Evolutionary conservation across 768 basidiomycete genomes (phyloP).

Genomic region (Macrolepiota fuliginosa): DNA sequence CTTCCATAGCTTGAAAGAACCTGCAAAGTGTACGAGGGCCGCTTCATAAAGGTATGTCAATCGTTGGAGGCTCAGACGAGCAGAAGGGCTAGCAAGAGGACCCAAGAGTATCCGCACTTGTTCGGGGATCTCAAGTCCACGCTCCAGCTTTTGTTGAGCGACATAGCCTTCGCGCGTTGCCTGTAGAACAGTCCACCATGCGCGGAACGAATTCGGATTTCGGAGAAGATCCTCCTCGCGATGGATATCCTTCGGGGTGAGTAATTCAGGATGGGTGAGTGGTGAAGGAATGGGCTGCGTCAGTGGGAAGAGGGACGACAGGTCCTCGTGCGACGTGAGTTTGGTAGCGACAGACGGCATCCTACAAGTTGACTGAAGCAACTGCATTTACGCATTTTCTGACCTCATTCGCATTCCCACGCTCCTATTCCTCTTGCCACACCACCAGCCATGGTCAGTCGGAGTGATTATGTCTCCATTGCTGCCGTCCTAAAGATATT

Average conservation of each 20-base stretch:
- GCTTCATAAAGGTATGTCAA: slow-evolving; percentile 93
- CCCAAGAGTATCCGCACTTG: slow-evolving; percentile 66
- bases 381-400: background rate
- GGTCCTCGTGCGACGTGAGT: slow-evolving; percentile 43
- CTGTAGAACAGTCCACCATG: slow-evolving; percentile 90
- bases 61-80: slow-evolving; percentile 77
- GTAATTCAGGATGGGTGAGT: slow-evolving; percentile 69
- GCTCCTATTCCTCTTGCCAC: background rate
- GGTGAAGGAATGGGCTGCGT: slow-evolving; percentile 85
- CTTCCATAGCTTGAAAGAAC: slow-evolving; percentile 95
- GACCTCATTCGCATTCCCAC: slow-evolving; percentile 9
- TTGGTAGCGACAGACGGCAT: slow-evolving; percentile 60
- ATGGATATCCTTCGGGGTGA: slow-evolving; percentile 72
- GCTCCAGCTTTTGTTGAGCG: slow-evolving; percentile 55
- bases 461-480: background rate
- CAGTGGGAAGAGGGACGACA: slow-evolving; percentile 70
- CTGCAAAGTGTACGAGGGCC: slow-evolving; percentile 83
- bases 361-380: background rate
- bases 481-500: background rate
- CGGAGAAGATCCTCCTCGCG: slow-evolving; percentile 93
- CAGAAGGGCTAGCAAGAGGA: slow-evolving; percentile 69
- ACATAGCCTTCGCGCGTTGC: slow-evolving; percentile 65
- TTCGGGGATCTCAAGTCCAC: slow-evolving; percentile 40
- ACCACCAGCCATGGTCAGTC: slow-evolving; percentile 14
- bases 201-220: slow-evolving; percentile 87